phyloP scores from a whole-genome alignment of 208 protist species.

The Leishmania aethiopica region DNA sequence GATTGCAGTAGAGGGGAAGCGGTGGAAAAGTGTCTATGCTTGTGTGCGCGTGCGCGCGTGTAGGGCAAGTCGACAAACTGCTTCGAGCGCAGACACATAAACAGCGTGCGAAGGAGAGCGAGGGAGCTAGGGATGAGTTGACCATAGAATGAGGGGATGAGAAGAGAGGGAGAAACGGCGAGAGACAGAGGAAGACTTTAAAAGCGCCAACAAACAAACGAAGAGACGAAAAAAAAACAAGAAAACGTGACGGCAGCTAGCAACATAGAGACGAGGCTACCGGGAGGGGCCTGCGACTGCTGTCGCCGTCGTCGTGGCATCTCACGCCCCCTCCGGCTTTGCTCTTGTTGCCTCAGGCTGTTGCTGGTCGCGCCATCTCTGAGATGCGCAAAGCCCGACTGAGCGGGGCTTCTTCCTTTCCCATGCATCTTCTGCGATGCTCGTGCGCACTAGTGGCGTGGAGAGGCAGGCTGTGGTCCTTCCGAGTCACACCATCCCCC shows the following conservation, averaged over 20 bases:
- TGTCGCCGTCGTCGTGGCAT: not conserved
- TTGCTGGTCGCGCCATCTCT: not conserved
- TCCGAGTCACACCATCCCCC: not conserved
- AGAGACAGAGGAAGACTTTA: not conserved
- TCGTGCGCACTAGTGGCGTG: not conserved
- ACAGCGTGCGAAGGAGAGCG: not conserved
- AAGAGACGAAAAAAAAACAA: slow-evolving; percentile 1
- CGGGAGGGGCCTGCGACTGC: not conserved
- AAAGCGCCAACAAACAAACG: not conserved
- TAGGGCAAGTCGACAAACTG: not conserved
- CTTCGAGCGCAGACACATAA: not conserved
- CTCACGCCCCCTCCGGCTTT: not conserved
- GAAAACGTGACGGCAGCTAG: not conserved
- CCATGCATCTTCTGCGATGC: not conserved
- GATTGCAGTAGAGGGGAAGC: not conserved
- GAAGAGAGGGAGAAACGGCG: not conserved
- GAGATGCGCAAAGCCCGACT: not conserved
- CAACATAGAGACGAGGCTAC: not conserved
- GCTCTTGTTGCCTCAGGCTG: not conserved
- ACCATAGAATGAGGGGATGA: not conserved
- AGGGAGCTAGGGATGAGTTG: not conserved
- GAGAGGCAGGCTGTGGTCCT: not conserved
- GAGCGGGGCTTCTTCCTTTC: not conserved
- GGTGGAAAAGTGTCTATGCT: not conserved
- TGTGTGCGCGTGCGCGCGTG: not conserved